These are phyloP conservation scores for Nigrospora oryzae DNA, from an alignment of 2,329 filamentous ascomycete species.

Conservation along the genomic window DNA sequence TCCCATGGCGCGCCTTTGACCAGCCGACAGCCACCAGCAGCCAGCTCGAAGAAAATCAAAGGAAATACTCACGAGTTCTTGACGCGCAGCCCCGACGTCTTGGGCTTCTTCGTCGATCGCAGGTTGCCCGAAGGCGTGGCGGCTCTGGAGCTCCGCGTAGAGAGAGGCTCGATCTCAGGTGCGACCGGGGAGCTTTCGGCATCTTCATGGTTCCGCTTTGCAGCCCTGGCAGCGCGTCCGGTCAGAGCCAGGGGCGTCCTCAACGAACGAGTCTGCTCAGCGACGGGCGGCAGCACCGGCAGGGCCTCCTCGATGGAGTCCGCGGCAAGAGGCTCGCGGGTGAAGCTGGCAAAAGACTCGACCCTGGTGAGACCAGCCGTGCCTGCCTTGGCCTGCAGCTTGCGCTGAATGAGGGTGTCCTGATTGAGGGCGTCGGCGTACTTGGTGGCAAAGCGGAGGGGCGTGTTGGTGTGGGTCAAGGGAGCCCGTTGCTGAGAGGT, in stretches of 20 bases:
- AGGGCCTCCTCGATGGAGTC: constrained; percentile 12
- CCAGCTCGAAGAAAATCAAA: background rate
- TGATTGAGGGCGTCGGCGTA: constrained; percentile 13
- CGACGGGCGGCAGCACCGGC: constrained; percentile 8
- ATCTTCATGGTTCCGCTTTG: constrained; percentile 47
- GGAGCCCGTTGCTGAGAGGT: constrained; percentile 7
- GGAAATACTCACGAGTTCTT: constrained; percentile 57
- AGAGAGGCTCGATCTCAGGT: constrained; percentile 35
- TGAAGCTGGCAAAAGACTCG: constrained; percentile 15
- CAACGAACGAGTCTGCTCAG: constrained; percentile 15
- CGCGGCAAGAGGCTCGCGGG: constrained; percentile 12
- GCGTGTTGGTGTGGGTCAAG: constrained; percentile 5
- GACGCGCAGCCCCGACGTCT: constrained; percentile 53
- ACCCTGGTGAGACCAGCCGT: constrained; percentile 14
- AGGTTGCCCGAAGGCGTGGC: constrained; percentile 45
- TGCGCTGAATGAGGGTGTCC: constrained; percentile 10
- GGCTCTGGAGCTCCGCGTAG: constrained; percentile 46
- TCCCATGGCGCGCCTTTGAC: too few relatives aligned
- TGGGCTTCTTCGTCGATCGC: constrained; percentile 46
- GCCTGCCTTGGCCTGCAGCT: constrained; percentile 14
- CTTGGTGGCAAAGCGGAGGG: constrained; percentile 16
- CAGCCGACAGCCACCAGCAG: too few relatives aligned
- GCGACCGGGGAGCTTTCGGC: constrained; percentile 45
- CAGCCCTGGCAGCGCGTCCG: constrained; percentile 19
- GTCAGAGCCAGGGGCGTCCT: constrained; percentile 17